Evolutionary conservation across 495 filamentous ascomycete genomes (phyloP).

Genomic region (Penicillium canariense): DNA sequence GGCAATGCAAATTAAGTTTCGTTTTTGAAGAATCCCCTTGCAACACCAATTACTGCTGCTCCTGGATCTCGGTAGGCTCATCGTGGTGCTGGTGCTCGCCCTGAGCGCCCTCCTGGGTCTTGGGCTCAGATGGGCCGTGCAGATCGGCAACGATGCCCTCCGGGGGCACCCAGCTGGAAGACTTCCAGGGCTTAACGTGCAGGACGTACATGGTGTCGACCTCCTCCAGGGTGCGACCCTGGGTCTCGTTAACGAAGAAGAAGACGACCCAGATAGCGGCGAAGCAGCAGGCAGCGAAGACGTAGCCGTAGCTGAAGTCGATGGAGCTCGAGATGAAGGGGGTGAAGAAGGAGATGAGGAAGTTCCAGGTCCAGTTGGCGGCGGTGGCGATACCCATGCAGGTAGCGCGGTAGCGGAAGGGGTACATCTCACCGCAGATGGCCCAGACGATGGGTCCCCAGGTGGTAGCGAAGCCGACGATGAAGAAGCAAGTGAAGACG

Average conservation of each 20-base stretch:
- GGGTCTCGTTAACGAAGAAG: slow-evolving; percentile 75
- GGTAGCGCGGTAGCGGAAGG: slow-evolving; percentile 69
- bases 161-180: slow-evolving; percentile 56
- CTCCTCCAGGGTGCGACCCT: slow-evolving; percentile 69
- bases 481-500: slow-evolving; percentile 73
- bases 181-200: slow-evolving; percentile 66
- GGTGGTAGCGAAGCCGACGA: slow-evolving; percentile 58
- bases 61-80: slow-evolving; percentile 17
- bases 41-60: slow-evolving; percentile 14
- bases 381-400: slow-evolving; percentile 76
- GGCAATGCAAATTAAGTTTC: background rate
- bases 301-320: slow-evolving; percentile 73
- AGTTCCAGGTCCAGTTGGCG: slow-evolving; percentile 90
- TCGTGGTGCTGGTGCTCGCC: slow-evolving; percentile 31
- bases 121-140: slow-evolving; percentile 15
- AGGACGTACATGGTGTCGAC: slow-evolving; percentile 84
- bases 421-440: slow-evolving; percentile 78
- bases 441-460: slow-evolving; percentile 88
- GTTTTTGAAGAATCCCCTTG: background rate
- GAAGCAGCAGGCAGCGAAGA: slow-evolving; percentile 72
- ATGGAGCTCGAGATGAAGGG: slow-evolving; percentile 70
- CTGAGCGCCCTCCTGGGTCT: slow-evolving; percentile 23
- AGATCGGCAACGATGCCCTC: slow-evolving; percentile 38
- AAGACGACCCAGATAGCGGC: slow-evolving; percentile 64
- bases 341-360: slow-evolving; percentile 81